Evolutionary conservation across 106 monocot genomes (phyloP).

Genomic region (Narthecium ossifragum): DNA sequence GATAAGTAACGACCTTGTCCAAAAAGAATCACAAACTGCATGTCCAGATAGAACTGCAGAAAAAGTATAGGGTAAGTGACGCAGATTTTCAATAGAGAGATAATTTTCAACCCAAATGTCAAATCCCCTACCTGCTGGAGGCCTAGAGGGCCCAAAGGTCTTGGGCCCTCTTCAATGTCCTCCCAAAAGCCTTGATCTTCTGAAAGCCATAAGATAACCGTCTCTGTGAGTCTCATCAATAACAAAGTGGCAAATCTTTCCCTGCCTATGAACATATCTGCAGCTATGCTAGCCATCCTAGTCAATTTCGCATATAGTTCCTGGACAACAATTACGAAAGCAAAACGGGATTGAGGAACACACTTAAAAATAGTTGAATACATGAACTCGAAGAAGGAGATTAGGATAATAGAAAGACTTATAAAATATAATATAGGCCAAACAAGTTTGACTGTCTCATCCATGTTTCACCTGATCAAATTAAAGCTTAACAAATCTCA

Average conservation of each 20-base stretch:
- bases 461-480: too few relatives aligned
- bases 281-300: constrained; percentile 67
- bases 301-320: constrained; percentile 81
- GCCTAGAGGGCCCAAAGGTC: constrained; percentile 72
- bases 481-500: too few relatives aligned
- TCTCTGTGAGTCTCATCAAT: constrained; percentile 89
- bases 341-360: too few relatives aligned
- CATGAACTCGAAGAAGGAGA: too few relatives aligned
- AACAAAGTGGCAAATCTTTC: constrained; percentile 92
- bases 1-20: constrained; percentile 89
- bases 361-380: too few relatives aligned
- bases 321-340: constrained; percentile 23
- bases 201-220: constrained; percentile 89
- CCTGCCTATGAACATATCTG: constrained; percentile 92
- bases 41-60: constrained; percentile 93
- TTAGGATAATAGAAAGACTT: too few relatives aligned
- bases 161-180: constrained; percentile 80
- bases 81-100: background rate
- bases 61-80: background rate
- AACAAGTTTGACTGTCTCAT: too few relatives aligned
- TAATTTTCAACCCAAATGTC: background rate
- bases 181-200: constrained; percentile 97
- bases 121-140: constrained; percentile 67
- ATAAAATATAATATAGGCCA: too few relatives aligned
- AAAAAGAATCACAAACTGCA: constrained; percentile 87